These are phyloP conservation scores for Kwoniella pini DNA, from an alignment of 768 basidiomycete genomes.

Conservation along the genomic window DNA sequence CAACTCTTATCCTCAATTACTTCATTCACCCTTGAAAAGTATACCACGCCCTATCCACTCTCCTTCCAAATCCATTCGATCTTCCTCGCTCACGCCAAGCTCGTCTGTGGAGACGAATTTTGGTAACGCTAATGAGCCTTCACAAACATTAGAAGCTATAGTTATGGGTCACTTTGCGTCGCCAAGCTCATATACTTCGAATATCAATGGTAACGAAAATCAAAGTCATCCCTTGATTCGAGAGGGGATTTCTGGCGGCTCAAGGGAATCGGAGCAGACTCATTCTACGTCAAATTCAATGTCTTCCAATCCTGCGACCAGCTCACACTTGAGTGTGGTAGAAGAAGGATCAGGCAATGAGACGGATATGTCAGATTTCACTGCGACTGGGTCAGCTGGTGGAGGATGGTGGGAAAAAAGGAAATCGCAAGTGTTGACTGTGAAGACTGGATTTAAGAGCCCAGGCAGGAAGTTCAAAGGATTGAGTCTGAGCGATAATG, in stretches of 20 bases:
- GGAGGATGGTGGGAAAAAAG: conserved; percentile 31
- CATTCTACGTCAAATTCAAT: not conserved
- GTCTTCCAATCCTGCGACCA: not conserved
- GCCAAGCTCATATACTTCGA: conserved; percentile 7
- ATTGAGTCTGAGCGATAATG: conserved; percentile 1
- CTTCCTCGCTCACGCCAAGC: conserved; percentile 5
- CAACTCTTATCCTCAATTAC: conserved; percentile 11
- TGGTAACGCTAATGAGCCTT: not conserved
- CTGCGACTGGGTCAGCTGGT: not conserved
- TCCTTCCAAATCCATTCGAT: conserved; percentile 13
- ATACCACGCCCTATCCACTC: conserved; percentile 15
- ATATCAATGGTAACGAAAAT: not conserved
- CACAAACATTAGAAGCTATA: conserved; percentile 17
- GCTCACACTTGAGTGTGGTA: conserved; percentile 9
- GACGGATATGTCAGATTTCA: conserved; percentile 22
- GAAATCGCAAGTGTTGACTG: conserved; percentile 19
- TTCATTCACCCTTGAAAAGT: conserved; percentile 12
- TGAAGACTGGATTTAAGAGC: conserved; percentile 8
- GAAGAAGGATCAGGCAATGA: conserved; percentile 25
- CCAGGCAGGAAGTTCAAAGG: conserved; percentile 12
- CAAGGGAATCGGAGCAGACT: too few relatives aligned
- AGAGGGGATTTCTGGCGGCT: too few relatives aligned
- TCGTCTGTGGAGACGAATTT: conserved; percentile 3
- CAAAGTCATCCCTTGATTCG: too few relatives aligned
- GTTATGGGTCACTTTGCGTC: conserved; percentile 8